phyloP scores from a whole-genome alignment of 2,329 filamentous ascomycete species.

The Sporothrix pallida region DNA sequence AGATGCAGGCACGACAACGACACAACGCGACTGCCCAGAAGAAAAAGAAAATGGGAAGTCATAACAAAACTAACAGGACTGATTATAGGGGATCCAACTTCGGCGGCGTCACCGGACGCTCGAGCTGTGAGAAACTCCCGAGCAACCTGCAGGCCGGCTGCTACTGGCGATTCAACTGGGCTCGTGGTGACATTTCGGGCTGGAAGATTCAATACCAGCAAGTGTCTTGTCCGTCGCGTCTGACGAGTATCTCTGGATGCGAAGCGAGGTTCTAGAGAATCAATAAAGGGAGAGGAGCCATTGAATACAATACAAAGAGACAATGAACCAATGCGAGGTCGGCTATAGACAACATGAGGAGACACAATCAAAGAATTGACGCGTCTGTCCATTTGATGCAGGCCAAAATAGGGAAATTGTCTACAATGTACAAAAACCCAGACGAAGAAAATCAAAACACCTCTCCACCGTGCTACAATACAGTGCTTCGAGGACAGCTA shows the following conservation, averaged over 20 bases:
- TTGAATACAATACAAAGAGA: too few species aligned
- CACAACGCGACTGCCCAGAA: too few species aligned
- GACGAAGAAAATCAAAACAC: too few species aligned
- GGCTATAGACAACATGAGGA: background rate
- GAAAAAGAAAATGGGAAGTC: background rate
- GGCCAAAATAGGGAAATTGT: too few species aligned
- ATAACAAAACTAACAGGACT: background rate
- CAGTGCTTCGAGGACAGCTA: background rate
- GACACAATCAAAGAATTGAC: too few species aligned
- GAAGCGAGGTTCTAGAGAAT: background rate
- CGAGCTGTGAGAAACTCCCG: background rate
- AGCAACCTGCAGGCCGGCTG: conserved; percentile 32
- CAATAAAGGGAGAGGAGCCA: background rate
- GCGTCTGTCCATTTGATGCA: too few species aligned
- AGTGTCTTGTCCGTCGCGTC: background rate
- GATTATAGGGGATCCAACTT: background rate
- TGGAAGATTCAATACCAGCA: conserved; percentile 27
- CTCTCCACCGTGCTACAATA: too few species aligned
- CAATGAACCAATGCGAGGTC: background rate
- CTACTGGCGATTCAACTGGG: conserved; percentile 37
- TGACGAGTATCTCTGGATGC: background rate
- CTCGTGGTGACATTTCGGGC: conserved; percentile 30
- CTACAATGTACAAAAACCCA: too few species aligned
- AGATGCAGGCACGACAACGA: too few species aligned
- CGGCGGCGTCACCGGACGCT: background rate